phyloP scores from a whole-genome alignment of 2,329 filamentous ascomycete species.

The Lasiodiplodia gonubiensis region DNA sequence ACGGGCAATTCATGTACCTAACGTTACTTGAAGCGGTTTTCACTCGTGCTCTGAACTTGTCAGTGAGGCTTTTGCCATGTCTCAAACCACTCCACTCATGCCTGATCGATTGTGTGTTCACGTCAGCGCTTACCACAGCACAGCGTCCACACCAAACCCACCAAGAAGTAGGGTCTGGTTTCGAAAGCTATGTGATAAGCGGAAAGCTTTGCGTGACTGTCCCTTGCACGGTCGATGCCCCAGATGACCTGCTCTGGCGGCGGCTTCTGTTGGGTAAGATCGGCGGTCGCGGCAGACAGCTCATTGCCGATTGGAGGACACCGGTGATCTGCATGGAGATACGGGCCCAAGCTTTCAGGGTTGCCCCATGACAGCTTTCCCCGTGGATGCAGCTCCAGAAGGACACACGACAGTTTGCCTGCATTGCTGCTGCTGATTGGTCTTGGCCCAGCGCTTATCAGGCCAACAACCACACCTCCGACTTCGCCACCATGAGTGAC shows the following conservation, averaged over 20 bases:
- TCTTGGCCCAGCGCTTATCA: slow-evolving; percentile 8
- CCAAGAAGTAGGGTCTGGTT: background rate
- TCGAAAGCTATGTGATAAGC: background rate
- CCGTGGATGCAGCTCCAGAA: background rate
- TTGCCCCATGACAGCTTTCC: background rate
- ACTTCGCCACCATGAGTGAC: slow-evolving; percentile 1
- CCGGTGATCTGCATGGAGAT: slow-evolving; percentile 18
- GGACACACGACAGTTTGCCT: slow-evolving; percentile 5
- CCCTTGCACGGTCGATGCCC: background rate
- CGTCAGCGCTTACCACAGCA: background rate
- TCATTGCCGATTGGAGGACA: background rate
- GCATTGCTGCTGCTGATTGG: slow-evolving; percentile 3
- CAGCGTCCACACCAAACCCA: background rate
- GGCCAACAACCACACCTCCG: slow-evolving; percentile 3
- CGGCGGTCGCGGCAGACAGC: background rate
- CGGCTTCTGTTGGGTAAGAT: slow-evolving; percentile 10
- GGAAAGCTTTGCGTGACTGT: slow-evolving; percentile 10
- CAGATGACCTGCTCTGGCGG: slow-evolving; percentile 21
- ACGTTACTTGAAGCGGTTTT: no score
- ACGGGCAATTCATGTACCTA: no score
- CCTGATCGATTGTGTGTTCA: background rate
- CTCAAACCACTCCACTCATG: background rate
- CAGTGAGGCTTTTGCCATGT: background rate
- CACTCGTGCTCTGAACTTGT: background rate
- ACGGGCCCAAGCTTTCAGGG: slow-evolving; percentile 24